phyloP scores from a whole-genome alignment of 495 filamentous ascomycete genomes.

The Wilcoxina mikolae region DNA sequence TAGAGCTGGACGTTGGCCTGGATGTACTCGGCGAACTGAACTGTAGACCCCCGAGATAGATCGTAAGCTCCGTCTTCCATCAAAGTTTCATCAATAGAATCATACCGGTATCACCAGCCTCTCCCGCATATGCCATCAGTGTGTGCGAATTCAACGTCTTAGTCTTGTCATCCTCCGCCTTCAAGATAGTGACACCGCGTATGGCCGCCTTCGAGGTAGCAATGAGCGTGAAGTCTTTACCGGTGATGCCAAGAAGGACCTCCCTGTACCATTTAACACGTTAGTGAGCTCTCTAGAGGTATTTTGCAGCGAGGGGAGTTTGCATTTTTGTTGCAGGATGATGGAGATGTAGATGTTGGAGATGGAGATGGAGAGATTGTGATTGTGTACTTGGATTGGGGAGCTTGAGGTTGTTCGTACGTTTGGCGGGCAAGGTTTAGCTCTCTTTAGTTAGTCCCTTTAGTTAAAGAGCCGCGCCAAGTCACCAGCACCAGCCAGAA shows the following conservation, averaged over 20 bases:
- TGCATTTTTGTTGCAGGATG: neutral
- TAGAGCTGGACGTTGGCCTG: constrained; percentile 97
- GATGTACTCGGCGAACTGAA: constrained; percentile 98
- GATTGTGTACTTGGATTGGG: neutral
- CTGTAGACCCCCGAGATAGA: constrained; percentile 33
- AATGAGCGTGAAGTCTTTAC: constrained; percentile 96
- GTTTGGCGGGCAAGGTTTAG: constrained; percentile 5
- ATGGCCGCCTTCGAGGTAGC: constrained; percentile 95
- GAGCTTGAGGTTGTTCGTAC: constrained; percentile 1
- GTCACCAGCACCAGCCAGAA: neutral
- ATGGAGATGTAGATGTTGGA: neutral
- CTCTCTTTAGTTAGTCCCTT: neutral
- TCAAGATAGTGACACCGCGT: constrained; percentile 91
- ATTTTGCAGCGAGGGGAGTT: neutral
- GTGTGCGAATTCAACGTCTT: constrained; percentile 77
- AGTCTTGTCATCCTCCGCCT: constrained; percentile 94
- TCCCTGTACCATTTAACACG: constrained; percentile 47
- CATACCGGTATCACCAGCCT: constrained; percentile 88
- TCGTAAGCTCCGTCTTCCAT: constrained; percentile 27
- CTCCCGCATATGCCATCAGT: constrained; percentile 90
- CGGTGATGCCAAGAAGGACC: constrained; percentile 93
- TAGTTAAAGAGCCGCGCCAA: neutral
- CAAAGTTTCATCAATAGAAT: neutral
- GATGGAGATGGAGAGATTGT: constrained; percentile 2
- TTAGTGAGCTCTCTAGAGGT: constrained; percentile 1